A percentile compares a stretch with the other conserved stretches of the same genome.
Conservation (phyloP, 441 rosid genomes). For the Cnidoscolus chayamansa region DNA sequence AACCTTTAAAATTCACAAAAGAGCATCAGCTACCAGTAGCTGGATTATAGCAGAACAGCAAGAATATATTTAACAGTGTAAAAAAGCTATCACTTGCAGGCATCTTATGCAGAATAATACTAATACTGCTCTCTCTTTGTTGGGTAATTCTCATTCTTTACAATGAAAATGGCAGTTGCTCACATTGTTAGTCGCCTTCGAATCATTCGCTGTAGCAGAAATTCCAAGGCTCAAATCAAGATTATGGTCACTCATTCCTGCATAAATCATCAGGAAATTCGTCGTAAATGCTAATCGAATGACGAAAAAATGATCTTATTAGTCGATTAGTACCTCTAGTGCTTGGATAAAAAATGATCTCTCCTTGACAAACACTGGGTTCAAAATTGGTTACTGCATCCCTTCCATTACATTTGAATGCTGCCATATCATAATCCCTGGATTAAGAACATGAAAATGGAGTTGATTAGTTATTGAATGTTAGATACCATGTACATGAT, state of each 20-base stretch:
- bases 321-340: constrained; percentile 35
- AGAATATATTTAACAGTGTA: neutral
- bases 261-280: constrained; percentile 13
- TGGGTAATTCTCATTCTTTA: constrained; percentile 17
- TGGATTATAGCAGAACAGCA: neutral
- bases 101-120: constrained; percentile 28
- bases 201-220: constrained; percentile 43
- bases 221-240: constrained; percentile 79
- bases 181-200: constrained; percentile 31
- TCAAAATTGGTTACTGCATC: constrained; percentile 79
- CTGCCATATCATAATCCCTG: constrained; percentile 90
- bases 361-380: constrained; percentile 48
- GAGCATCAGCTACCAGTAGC: too few species aligned
- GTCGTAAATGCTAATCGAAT: constrained; percentile 7
- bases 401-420: constrained; percentile 59
- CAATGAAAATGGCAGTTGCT: neutral
- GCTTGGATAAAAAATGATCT: constrained; percentile 33
- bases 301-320: neutral
- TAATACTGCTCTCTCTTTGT: constrained; percentile 22
- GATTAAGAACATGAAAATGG: constrained; percentile 2
- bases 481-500: too few species aligned
- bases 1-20: constrained; percentile 25
- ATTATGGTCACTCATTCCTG: constrained; percentile 42
- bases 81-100: neutral
- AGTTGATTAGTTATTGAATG: neutral